Conservation (phyloP, 1,139 yeast species). For the Meyerozyma sp. region DNA sequence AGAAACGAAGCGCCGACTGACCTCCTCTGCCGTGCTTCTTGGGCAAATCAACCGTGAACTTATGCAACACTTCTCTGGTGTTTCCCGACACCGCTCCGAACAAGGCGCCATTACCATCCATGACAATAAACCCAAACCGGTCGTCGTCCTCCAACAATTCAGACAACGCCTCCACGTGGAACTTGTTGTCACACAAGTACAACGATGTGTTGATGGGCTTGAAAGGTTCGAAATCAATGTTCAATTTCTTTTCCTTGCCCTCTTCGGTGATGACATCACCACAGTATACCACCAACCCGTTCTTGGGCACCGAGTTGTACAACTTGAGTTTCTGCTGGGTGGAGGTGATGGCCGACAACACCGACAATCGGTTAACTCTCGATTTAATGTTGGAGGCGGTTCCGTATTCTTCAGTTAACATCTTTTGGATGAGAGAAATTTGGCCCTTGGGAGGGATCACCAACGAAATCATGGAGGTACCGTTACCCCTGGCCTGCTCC, state of each 20-base stretch:
- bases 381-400: slow-evolving; percentile 97
- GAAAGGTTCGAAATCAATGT: slow-evolving; percentile 94
- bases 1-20: slow-evolving; percentile 98
- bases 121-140: slow-evolving; percentile 91
- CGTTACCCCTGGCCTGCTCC: slow-evolving; percentile 92
- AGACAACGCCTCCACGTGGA: slow-evolving; percentile 94
- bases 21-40: slow-evolving; percentile 99
- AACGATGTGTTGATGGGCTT: slow-evolving; percentile 96
- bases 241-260: slow-evolving; percentile 93
- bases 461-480: slow-evolving; percentile 96
- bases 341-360: slow-evolving; percentile 92
- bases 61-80: slow-evolving; percentile 92
- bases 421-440: slow-evolving; percentile 78
- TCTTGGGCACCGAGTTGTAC: slow-evolving; percentile 84
- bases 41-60: slow-evolving; percentile 95
- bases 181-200: slow-evolving; percentile 94
- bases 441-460: slow-evolving; percentile 95
- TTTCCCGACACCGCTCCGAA: slow-evolving; percentile 97
- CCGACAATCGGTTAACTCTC: slow-evolving; percentile 92
- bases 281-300: slow-evolving; percentile 93
- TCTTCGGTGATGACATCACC: slow-evolving; percentile 97
- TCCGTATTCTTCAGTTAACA: slow-evolving; percentile 97
- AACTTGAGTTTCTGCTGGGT: slow-evolving; percentile 94
- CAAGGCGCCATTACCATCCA: slow-evolving; percentile 98
- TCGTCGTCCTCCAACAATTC: slow-evolving; percentile 94